Percentiles rank a stretch among this genome's conserved stretches.
Evolutionary conservation across 1,139 yeast genomes (phyloP).

Genomic region (Pichia sp.): DNA sequence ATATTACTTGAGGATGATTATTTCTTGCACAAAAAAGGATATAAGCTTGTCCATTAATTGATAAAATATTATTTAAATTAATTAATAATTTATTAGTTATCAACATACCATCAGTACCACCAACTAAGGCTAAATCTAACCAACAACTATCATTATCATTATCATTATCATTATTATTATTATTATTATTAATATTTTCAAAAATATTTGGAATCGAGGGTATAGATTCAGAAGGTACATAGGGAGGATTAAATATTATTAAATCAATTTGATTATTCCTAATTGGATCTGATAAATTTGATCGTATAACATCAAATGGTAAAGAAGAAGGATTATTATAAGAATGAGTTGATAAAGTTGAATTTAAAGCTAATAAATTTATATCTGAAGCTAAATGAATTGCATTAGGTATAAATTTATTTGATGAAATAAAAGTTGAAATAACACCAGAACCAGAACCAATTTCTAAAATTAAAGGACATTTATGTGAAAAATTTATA

Average conservation of each 20-base stretch:
- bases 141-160: slow-evolving; percentile 44
- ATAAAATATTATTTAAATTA: slow-evolving; percentile 41
- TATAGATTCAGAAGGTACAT: slow-evolving; percentile 75
- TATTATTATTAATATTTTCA: too few species aligned
- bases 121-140: slow-evolving; percentile 84
- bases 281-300: slow-evolving; percentile 49
- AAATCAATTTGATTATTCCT: slow-evolving; percentile 51
- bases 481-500: slow-evolving; percentile 27
- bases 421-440: slow-evolving; percentile 56
- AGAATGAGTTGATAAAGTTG: slow-evolving; percentile 45
- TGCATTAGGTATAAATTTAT: slow-evolving; percentile 44
- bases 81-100: slow-evolving; percentile 63
- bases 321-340: slow-evolving; percentile 34
- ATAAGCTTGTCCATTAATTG: slow-evolving; percentile 66
- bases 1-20: slow-evolving; percentile 57
- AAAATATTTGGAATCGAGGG: slow-evolving; percentile 50
- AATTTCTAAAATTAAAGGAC: slow-evolving; percentile 68
- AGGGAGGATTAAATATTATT: slow-evolving; percentile 87
- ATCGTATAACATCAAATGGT: slow-evolving; percentile 51
- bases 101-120: slow-evolving; percentile 87
- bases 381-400: slow-evolving; percentile 67
- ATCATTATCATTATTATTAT: not conserved
- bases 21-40: slow-evolving; percentile 80
- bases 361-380: slow-evolving; percentile 66
- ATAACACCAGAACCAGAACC: slow-evolving; percentile 93